Evolutionary conservation across 2,329 filamentous ascomycete genomes (phyloP).

Genomic region (Drechslerella dactyloides): DNA sequence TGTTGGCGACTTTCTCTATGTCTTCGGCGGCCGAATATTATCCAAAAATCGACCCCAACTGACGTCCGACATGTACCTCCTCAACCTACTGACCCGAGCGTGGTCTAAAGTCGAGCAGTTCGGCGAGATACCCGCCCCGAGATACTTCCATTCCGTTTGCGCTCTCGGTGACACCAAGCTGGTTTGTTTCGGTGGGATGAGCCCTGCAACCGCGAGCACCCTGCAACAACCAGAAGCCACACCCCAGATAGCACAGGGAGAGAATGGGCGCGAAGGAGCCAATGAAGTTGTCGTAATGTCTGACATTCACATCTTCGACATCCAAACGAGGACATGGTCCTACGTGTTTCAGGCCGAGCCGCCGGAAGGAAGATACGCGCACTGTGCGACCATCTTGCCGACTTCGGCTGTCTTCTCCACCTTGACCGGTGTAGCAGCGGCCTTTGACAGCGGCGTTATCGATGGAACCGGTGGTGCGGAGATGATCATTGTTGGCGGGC

Average conservation of each 20-base stretch:
- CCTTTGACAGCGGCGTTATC: conserved; percentile 83
- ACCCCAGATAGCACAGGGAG: conserved; percentile 26
- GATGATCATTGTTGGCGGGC: conserved; percentile 95
- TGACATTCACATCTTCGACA: conserved; percentile 94
- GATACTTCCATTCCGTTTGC: conserved; percentile 98
- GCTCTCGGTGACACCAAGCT: conserved; percentile 91
- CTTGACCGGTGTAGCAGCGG: conserved; percentile 63
- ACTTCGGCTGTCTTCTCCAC: conserved; percentile 88
- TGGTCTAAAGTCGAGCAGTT: conserved; percentile 87
- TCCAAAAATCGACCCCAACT: conserved; percentile 83
- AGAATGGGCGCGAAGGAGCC: conserved; percentile 61
- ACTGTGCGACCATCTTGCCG: conserved; percentile 90
- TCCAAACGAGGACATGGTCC: conserved; percentile 80
- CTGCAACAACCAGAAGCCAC: conserved; percentile 22
- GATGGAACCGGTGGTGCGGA: conserved; percentile 92
- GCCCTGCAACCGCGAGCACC: conserved; percentile 62
- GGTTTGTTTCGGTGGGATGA: conserved; percentile 99
- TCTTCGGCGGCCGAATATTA: conserved; percentile 88
- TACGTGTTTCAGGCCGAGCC: conserved; percentile 79
- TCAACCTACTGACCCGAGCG: conserved; percentile 87
- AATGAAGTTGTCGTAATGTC: conserved; percentile 96
- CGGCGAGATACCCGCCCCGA: conserved; percentile 84
- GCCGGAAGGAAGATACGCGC: conserved; percentile 92
- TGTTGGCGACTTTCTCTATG: conserved; percentile 91
- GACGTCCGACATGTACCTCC: conserved; percentile 88